These are phyloP conservation scores for Aspergillus fijiensis DNA, from an alignment of 2,329 filamentous ascomycete species.

Conservation along the genomic window DNA sequence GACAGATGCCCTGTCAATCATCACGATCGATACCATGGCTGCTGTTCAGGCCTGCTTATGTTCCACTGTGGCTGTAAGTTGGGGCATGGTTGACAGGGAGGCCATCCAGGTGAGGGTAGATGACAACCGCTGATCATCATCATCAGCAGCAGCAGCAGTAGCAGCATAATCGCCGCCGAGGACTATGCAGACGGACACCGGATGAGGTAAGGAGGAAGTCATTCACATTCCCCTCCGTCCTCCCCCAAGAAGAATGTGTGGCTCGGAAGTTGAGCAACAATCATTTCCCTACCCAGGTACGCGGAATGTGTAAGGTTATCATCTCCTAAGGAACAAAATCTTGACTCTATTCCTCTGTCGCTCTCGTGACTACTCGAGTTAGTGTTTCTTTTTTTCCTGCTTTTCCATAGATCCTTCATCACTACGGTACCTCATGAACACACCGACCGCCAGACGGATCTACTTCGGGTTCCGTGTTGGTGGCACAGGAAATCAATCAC, in stretches of 20 bases:
- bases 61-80: conserved; percentile 1
- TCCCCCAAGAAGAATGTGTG: neutral
- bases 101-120: conserved; percentile 6
- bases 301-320: neutral
- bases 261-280: no score
- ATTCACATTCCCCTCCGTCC: neutral
- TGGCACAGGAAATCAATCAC: neutral
- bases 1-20: conserved; percentile 10
- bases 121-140: conserved; percentile 9
- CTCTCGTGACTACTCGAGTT: no score
- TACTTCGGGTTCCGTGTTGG: conserved; percentile 3
- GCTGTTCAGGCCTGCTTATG: neutral
- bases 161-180: neutral
- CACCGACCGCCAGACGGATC: conserved; percentile 7
- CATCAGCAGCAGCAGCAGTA: neutral
- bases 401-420: neutral
- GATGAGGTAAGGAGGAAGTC: neutral
- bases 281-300: no score
- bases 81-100: conserved; percentile 14
- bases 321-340: neutral
- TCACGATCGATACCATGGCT: neutral
- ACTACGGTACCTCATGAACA: neutral
- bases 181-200: neutral
- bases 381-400: no score
- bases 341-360: no score